Evolutionary conservation across 176 grass and related monocot genomes (phyloP).

Genomic region (Phyllostachys edulis): DNA sequence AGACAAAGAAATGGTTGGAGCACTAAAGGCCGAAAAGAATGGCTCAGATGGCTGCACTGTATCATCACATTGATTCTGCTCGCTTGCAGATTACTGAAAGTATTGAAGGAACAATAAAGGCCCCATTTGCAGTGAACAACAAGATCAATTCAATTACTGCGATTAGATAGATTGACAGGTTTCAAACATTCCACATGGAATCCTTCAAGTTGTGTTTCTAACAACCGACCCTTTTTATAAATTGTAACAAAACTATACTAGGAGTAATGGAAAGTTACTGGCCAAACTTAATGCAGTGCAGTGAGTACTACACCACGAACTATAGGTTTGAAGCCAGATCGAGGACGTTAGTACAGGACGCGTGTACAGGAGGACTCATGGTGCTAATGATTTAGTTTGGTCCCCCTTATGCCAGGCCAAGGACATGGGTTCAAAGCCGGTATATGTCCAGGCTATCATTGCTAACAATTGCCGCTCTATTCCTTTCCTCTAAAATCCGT

Average conservation of each 20-base stretch:
- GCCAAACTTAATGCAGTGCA: background rate
- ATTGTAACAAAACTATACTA: background rate
- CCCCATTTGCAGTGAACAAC: background rate
- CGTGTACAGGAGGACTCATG: background rate
- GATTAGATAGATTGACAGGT: slow-evolving; percentile 21
- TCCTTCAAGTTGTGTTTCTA: slow-evolving; percentile 25
- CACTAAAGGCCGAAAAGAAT: background rate
- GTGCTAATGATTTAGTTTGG: slow-evolving; percentile 1
- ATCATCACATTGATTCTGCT: slow-evolving; percentile 23
- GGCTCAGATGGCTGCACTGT: background rate
- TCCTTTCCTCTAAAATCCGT: background rate
- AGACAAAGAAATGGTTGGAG: slow-evolving; percentile 3
- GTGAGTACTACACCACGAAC: background rate
- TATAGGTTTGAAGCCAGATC: background rate
- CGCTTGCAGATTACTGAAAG: slow-evolving; percentile 20
- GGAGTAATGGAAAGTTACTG: background rate
- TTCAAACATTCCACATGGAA: slow-evolving; percentile 29
- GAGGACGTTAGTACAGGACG: background rate
- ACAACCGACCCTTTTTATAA: background rate
- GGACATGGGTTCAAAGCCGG: background rate
- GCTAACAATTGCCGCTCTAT: background rate
- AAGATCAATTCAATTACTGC: background rate
- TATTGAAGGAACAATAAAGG: slow-evolving; percentile 9
- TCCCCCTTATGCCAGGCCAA: background rate
- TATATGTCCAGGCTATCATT: background rate